Evolutionary conservation across 345 rosid genomes (phyloP), one percentile per base, ranked within the genome.

Genomic region (Erucastrum elatum): DNA sequence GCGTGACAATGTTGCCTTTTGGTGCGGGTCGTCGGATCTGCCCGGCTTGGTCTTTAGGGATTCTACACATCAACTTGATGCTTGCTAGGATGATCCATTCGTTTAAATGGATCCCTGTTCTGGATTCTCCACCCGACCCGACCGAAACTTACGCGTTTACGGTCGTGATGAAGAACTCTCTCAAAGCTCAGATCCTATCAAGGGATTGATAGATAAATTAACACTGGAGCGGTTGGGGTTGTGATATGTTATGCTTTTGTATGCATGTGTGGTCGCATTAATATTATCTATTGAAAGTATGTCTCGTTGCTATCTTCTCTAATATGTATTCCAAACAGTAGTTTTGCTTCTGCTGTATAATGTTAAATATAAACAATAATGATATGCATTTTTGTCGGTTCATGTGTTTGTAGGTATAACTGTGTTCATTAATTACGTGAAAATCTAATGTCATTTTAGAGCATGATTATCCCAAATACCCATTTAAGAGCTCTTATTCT

Each of bases 11-110:
- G 97, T 51, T 87, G 71, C 98, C 98, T 0, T 94, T 94, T 44
- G 98, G 98, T 1, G 98, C 94, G 3, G 97, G 98, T 0, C 78
- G 98, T 75, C 74, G 98, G 86, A 94, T 94, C 29, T 94, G 98
- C 27, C 98, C 98, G 1, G 98, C 95, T 8, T 86, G 94, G 93
- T 88, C 81, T 59, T 60, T 94, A 37, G 98, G 98, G 7, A 68
- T 85, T 17, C 66, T 91, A 71, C 98, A 94, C 33, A 87, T 92
- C 4, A 75, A 87, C 39, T 55, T 94, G 86, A 61, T 90, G 89
- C 84, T 92, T 29, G 98, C 98, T 10, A 89, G 83, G 85, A 94
- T 91, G 98, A 81, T 93, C 37, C 98, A 88, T 53, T 87, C 89
- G 10, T 94, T 80, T 79, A 87, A 84, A 72, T 94, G 98, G 98